These are phyloP conservation scores for Fimicolochytrium jonesii DNA, from an alignment of 192 early-diverging fungal genomes.

Conservation along the genomic window DNA sequence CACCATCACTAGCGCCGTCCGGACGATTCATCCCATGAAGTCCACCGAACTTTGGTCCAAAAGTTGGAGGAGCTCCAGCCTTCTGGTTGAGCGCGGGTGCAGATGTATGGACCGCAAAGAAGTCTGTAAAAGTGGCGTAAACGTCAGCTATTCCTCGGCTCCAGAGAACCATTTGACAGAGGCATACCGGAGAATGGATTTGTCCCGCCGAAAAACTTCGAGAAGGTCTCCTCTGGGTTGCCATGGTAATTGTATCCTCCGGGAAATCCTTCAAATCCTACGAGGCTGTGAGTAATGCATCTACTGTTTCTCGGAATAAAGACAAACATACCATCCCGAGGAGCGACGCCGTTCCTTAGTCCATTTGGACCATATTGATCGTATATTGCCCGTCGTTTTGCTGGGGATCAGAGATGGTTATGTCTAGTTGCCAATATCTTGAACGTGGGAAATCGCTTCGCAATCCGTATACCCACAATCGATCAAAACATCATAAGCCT, in stretches of 20 bases:
- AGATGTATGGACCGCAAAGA: constrained; percentile 40
- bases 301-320: not conserved
- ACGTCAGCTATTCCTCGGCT: too few species aligned
- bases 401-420: constrained; percentile 30
- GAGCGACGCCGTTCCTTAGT: constrained; percentile 46
- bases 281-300: too few species aligned
- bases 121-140: constrained; percentile 34
- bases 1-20: constrained; percentile 31
- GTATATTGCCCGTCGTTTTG: constrained; percentile 44
- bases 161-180: too few species aligned
- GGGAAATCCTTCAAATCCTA: constrained; percentile 43
- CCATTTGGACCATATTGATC: constrained; percentile 55
- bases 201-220: constrained; percentile 51
- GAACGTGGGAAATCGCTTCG: not conserved
- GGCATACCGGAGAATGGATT: constrained; percentile 47
- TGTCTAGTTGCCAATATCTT: not conserved
- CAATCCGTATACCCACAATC: constrained; percentile 24
- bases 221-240: constrained; percentile 44
- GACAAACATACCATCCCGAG: constrained; percentile 30
- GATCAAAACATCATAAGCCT: constrained; percentile 47
- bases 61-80: constrained; percentile 26
- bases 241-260: constrained; percentile 53
- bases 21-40: constrained; percentile 48
- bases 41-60: constrained; percentile 55
- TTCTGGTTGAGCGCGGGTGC: not conserved